Conservation (phyloP, 2,329 filamentous ascomycete species). For the Talaromyces sp. region DNA sequence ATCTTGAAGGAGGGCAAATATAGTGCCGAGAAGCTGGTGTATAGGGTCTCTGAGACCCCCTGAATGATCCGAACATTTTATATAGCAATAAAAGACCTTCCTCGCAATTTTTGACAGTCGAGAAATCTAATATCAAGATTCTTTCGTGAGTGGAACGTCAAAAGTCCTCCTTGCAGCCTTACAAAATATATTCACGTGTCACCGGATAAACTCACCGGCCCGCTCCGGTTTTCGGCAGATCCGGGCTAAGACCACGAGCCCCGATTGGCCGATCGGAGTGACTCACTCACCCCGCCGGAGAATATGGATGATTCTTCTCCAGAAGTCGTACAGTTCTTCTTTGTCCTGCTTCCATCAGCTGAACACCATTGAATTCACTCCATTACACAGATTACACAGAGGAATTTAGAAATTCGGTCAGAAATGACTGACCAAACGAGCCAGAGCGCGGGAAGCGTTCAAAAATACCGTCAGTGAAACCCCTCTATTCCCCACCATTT, state of each 20-base stretch:
- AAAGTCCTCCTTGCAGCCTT: too few relatives aligned
- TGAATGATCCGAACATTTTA: background rate
- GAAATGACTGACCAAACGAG: background rate
- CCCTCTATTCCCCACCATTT: background rate
- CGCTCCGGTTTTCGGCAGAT: background rate
- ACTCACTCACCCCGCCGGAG: background rate
- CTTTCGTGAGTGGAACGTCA: too few relatives aligned
- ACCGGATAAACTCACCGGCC: conserved; percentile 45
- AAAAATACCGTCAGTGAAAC: conserved; percentile 13
- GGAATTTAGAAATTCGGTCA: background rate
- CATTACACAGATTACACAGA: background rate
- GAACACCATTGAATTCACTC: conserved; percentile 50
- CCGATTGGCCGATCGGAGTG: background rate
- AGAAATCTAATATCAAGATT: background rate
- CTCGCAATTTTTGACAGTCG: background rate
- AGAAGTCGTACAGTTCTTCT: conserved; percentile 57
- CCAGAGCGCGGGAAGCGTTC: background rate
- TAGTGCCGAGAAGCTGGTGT: conserved; percentile 12
- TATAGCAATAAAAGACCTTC: background rate
- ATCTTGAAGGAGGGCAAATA: conserved; percentile 7
- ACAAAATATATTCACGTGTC: background rate
- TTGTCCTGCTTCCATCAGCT: conserved; percentile 14
- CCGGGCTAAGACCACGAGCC: background rate
- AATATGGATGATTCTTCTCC: conserved; percentile 44
- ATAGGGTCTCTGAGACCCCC: conserved; percentile 9